Evolutionary conservation across 768 basidiomycete species (phyloP), one percentile per base, ranked within the genome.

Genomic region (Sporobolomyces pararoseus): DNA sequence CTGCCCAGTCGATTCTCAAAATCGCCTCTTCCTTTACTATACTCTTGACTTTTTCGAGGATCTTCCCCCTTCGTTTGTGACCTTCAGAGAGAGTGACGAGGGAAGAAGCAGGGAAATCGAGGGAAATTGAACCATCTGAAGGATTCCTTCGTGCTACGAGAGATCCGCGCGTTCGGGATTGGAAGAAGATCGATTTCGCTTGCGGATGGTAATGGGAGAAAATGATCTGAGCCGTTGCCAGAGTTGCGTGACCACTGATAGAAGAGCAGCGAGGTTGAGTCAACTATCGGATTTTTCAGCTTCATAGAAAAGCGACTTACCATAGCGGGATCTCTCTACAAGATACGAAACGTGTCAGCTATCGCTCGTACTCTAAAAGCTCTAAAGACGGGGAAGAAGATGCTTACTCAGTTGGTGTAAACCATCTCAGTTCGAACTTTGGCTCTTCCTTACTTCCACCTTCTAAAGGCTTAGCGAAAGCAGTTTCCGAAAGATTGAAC

Each of bases 171-270:
- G 54, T 35, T 21, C 37, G 58, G 2, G 77, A 73, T 4, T 70
- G 39, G 68, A 77, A 79, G 23, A 53, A 25, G n/a, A 79, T 64
- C 12, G 39, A 21, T 19, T 44, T 60, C 0, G 74, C 66, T 4
- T 50, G 7, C 16, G 62, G 44, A 29, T 75, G 71, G 29, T 66
- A 16, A 31, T 62, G 34, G 9, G 70, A 34, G 61, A 78, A 78
- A 49, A 79, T 63, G 29, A 77, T 69, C 27, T 75, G 60, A 0
- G 79, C 76, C 0, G 77, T 68, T 0, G 78, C 80, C 57, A 81
- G 75, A 13, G 80, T 79, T 6, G 77, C 80, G 64, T 80, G 80
- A 19, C 80, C 80, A 60, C 66, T 68, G 49, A 4, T 10, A 34
- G n/a, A 29, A 23, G 21, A 10, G n/a, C 3, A 31, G 17, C 47